Conservation (phyloP, 2,329 filamentous ascomycete species). For the Xylariaceae sp. region DNA sequence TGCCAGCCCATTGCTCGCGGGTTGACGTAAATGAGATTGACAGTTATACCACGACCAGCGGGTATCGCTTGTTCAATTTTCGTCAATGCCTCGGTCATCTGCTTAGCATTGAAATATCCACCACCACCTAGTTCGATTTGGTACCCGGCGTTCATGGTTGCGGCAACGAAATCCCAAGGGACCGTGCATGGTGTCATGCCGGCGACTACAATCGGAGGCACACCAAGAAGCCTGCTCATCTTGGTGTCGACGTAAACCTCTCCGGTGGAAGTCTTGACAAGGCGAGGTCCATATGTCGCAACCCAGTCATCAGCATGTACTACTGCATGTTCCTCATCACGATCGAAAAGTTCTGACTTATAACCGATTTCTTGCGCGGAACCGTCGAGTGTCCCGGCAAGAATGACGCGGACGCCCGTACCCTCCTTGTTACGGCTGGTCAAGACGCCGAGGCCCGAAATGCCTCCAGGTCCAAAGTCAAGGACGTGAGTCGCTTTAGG, state of each 20-base stretch:
- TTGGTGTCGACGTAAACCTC: slow-evolving; percentile 95
- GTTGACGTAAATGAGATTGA: slow-evolving; percentile 90
- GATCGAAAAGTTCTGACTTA: slow-evolving; percentile 96
- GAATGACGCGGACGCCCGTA: slow-evolving; percentile 92
- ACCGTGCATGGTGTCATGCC: slow-evolving; percentile 93
- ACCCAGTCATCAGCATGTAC: slow-evolving; percentile 98
- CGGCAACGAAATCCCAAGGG: slow-evolving; percentile 86
- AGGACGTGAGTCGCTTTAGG: slow-evolving; percentile 88
- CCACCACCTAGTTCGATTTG: slow-evolving; percentile 88
- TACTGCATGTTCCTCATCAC: slow-evolving; percentile 90
- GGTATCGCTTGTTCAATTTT: slow-evolving; percentile 86
- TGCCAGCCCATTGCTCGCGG: slow-evolving; percentile 90
- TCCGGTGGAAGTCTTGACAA: slow-evolving; percentile 85
- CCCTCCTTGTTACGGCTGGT: slow-evolving; percentile 99
- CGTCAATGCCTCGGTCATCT: slow-evolving; percentile 76
- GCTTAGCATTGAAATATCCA: slow-evolving; percentile 81
- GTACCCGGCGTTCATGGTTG: slow-evolving; percentile 93
- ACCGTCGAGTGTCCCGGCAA: slow-evolving; percentile 90
- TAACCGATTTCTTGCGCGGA: slow-evolving; percentile 90
- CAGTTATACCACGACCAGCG: slow-evolving; percentile 79
- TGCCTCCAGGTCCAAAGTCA: slow-evolving; percentile 94
- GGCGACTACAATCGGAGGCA: slow-evolving; percentile 85
- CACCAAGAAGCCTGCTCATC: slow-evolving; percentile 82
- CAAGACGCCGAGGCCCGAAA: slow-evolving; percentile 90
- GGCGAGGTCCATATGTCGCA: slow-evolving; percentile 88